Base-by-base conservation (phyloP, 139 green algal species). In the Spirogloea muscicola region DNA sequence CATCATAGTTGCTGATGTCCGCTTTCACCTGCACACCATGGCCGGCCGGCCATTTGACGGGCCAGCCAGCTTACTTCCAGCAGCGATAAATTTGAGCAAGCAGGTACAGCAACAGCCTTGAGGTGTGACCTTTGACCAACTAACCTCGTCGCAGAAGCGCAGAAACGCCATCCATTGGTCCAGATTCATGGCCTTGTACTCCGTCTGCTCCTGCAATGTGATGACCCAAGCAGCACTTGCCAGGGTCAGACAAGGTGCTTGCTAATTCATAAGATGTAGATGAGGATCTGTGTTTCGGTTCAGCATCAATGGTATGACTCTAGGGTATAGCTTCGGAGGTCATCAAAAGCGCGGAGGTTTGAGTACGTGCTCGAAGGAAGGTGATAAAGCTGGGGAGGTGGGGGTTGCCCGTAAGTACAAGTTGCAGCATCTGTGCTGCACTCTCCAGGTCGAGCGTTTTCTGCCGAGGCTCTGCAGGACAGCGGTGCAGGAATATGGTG, bases 131-230 rank as follows among this genome's bases (percentile, higher is more conserved):
- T n/a, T n/a, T n/a, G n/a, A n/a, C 21, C 41, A 18, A 13, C 25
- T 10, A 58, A 90, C 85, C 69, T 89, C 81, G 27, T 85, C 40
- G 31, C 29, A 62, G 62, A 90, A 90, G 40, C 77, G 78, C 37
- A 82, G 59, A 60, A 90, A 88, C 39, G 74, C 59, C 10, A 39
- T 65, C 87, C 87, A 91, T 59, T 89, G 82, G 71, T 91, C 87
- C 48, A 67, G 29, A 31, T 79, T 91, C 43, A 91, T 79, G 27
- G 49, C 51, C 55, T 86, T 88, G 71, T 89, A 89, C 38, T 89
- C 86, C 4, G 46, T 80, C 64, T 87, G 80, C 21, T 81, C 31
- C 33, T 74, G 41, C 9, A n/a, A 58, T 9, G 33, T 29, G 51
- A 36, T 13, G 6, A 61, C 29, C 6, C 51, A 61, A 18, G 9